Evolutionary conservation across 2,329 filamentous ascomycete genomes (phyloP), one percentile per base, ranked within the genome.

Genomic region (Fusarium camptoceras): DNA sequence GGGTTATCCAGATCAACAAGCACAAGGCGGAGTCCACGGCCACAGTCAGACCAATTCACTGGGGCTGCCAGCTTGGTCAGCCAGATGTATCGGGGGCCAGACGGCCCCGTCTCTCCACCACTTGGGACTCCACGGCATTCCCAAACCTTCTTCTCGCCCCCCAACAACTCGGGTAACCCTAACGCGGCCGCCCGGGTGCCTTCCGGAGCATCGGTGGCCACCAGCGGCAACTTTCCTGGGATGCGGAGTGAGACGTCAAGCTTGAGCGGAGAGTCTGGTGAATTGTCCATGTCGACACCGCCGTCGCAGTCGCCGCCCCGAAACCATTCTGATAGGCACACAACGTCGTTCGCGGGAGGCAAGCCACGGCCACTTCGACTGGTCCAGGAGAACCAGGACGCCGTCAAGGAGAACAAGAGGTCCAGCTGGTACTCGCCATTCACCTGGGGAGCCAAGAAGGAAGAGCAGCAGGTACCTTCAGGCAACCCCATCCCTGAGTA

Each of bases 321-420:
- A 48, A 79, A 80, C 28, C 81, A 84, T 65, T 80, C 80, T 64
- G 85, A 89, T 75, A 87, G 88, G 78, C 82, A 83, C 63, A 88
- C 85, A 39, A 88, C 86, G 25, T 75, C 74, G 3, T 88, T 87
- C 68, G 81, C 88, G 59, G 87, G 87, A 6, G 89, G 89, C 46
- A 96, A 96, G 80, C 90, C 97, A 62, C 88, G 94, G 37, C 95
- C 95, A 9, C 83, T 99, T 70, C 87, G 95, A 18, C 85, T 99
- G 30, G 94, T 98, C 48, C 92, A 96, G 80, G 93, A 97, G 81
- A 91, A 91, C 71, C 79, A 81, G 24, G 87, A 88, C 53, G 77
- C 77, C 4, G 80, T 83, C 64, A 84, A 85, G 73, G 77, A 81
- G 56, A 86, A 86, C 75, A 91, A 91, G 82, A 83, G 89, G 49